These are phyloP conservation scores for Mychonastes homosphaera DNA, from an alignment of 139 green algal genomes.

Conservation along the genomic window DNA sequence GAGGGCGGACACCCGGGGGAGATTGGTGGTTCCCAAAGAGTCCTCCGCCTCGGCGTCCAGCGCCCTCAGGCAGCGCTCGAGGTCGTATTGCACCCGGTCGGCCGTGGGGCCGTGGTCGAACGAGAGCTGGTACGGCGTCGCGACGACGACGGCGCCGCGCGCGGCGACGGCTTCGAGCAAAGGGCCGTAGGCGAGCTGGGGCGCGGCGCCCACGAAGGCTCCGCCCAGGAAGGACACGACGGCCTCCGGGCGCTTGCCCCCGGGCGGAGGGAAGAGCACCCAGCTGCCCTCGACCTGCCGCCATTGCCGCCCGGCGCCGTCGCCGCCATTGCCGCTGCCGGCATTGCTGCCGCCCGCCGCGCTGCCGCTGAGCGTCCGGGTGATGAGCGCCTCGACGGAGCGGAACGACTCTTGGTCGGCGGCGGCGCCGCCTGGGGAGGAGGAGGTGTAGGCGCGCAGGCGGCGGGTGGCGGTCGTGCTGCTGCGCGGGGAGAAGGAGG, in stretches of 20 bases:
- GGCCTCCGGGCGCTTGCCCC: conserved; percentile 17
- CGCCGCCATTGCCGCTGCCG: no score
- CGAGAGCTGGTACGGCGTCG: no score
- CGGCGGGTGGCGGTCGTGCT: no score
- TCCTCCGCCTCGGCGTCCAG: conserved; percentile 36
- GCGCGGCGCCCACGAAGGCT: conserved; percentile 83
- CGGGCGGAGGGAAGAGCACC: conserved; percentile 46
- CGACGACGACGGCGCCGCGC: not conserved
- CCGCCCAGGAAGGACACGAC: conserved; percentile 85
- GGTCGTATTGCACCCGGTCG: no score
- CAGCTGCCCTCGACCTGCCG: conserved; percentile 70
- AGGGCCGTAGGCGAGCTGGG: conserved; percentile 59
- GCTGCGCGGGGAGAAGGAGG: no score
- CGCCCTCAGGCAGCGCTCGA: conserved; percentile 51
- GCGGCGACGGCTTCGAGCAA: conserved; percentile 8
- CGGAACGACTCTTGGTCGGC: no score
- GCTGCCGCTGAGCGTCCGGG: not conserved
- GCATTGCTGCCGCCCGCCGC: not conserved
- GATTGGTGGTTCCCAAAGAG: no score
- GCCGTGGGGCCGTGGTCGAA: no score
- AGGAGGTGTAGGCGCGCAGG: no score
- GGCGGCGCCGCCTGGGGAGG: not conserved
- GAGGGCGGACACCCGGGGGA: conserved; percentile 35
- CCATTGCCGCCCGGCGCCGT: no score
- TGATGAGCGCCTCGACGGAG: conserved; percentile 5